Evolutionary conservation across 2,329 filamentous ascomycete species (phyloP), one percentile per base, ranked within the genome.

Genomic region (Aspergillus fischeri): DNA sequence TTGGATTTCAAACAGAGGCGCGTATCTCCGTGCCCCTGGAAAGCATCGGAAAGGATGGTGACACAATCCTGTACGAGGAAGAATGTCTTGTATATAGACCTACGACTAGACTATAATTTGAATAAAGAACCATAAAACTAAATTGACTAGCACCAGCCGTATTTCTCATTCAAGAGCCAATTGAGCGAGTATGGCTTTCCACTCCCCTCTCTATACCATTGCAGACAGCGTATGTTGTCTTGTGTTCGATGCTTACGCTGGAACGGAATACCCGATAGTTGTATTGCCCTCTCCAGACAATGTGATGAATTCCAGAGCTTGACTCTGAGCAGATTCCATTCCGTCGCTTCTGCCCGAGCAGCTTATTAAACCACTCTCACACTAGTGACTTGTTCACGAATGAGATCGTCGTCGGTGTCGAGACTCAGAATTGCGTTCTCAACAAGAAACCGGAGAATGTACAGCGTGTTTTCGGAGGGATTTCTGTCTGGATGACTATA

Each of bases 81-180:
- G 41, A 21, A 21, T 44, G 41, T 44, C 41, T 44, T 44, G n/a
- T 21, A 20, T 44, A 21, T 10, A 44, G 41, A 21, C 41, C 41
- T 44, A 9, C 4, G 20, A 21, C 17, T 21, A 44, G 41, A 21
- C 7, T 17, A 17, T 35, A 14, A 10, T 10, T 1, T 0, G 10
- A 29, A 29, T 29, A 17, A 17, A 35, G 4, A 17, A 2, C 4
- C 11, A 35, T 17, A 2, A 35, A 35, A 17, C 11, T 14, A 5
- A 4, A 35, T 35, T 35, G 11, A 17, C 65, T 55, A 70, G 35
- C 64, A 65, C 69, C 69, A 72, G 11, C 65, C 63, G 59, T 72
- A 73, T 45, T 70, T 63, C 61, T 72, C 69, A 25, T 70, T 73
- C 21, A 62, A 58, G n/a, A 71, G n/a, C 70, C 70, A 73, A 29